Evolutionary conservation across 1,139 yeast species (phyloP).

Genomic region (Yamadazyma dushanensis): DNA sequence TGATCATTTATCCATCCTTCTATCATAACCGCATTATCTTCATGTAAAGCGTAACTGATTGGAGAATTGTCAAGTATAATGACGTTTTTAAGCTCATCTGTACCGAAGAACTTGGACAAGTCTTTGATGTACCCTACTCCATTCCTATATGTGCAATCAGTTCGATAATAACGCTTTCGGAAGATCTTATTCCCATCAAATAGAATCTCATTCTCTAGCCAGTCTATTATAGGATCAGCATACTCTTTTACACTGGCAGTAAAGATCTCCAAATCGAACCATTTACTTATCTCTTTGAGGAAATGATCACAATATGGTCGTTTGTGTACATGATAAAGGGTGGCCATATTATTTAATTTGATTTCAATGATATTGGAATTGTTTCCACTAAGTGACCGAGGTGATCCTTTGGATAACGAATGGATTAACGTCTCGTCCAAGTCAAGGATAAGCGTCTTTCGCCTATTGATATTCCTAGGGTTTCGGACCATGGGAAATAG

Average conservation of each 20-base stretch:
- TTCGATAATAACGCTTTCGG: constrained; percentile 68
- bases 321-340: constrained; percentile 86
- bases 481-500: constrained; percentile 44
- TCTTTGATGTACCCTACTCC: constrained; percentile 92
- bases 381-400: constrained; percentile 45
- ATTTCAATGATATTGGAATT: constrained; percentile 83
- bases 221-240: constrained; percentile 95
- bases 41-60: constrained; percentile 78
- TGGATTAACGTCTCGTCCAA: constrained; percentile 94
- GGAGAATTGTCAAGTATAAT: constrained; percentile 92
- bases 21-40: constrained; percentile 84
- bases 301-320: constrained; percentile 90
- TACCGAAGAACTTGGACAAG: constrained; percentile 50
- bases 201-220: constrained; percentile 55
- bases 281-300: constrained; percentile 70
- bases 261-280: constrained; percentile 88
- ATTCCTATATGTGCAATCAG: constrained; percentile 71
- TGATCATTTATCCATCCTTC: constrained; percentile 99
- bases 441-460: constrained; percentile 79
- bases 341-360: constrained; percentile 64
- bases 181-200: constrained; percentile 32
- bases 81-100: constrained; percentile 68
- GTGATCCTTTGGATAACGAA: constrained; percentile 70
- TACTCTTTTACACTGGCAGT: constrained; percentile 94
- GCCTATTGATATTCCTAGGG: constrained; percentile 35